These are phyloP conservation scores for Raffaelea ambrosiae DNA, from an alignment of 2,329 filamentous ascomycete species.

Conservation along the genomic window DNA sequence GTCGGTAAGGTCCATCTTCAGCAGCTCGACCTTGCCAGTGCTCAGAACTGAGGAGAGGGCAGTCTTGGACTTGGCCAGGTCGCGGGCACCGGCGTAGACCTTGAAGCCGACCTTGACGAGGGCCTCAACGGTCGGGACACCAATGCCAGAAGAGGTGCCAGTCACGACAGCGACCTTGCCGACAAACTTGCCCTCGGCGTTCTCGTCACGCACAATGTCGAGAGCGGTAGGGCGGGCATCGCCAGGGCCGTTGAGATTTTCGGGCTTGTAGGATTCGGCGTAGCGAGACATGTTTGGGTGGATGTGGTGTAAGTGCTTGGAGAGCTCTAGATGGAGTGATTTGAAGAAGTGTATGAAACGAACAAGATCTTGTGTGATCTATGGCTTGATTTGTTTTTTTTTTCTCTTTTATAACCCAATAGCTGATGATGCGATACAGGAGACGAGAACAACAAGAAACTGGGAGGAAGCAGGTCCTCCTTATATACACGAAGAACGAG, in stretches of 20 bases:
- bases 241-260: conserved; percentile 19
- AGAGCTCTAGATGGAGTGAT: background rate
- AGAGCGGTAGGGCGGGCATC: conserved; percentile 27
- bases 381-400: too few relatives aligned
- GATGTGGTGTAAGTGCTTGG: background rate
- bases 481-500: too few relatives aligned
- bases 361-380: too few relatives aligned
- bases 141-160: conserved; percentile 29
- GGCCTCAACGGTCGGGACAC: conserved; percentile 30
- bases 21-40: conserved; percentile 21
- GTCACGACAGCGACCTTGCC: conserved; percentile 31
- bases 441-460: too few relatives aligned
- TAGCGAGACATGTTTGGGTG: conserved; percentile 12
- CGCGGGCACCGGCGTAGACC: conserved; percentile 32
- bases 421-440: too few relatives aligned
- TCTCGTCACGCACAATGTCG: conserved; percentile 25
- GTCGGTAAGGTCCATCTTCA: conserved; percentile 20
- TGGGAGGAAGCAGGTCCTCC: too few relatives aligned
- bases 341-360: too few relatives aligned
- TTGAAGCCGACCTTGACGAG: conserved; percentile 32
- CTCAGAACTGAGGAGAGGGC: conserved; percentile 20
- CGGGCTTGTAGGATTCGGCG: conserved; percentile 8
- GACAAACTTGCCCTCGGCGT: conserved; percentile 22
- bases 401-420: too few relatives aligned
- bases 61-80: conserved; percentile 27